Conservation (phyloP, 768 basidiomycete species). For the Tephrocybe sp. region DNA sequence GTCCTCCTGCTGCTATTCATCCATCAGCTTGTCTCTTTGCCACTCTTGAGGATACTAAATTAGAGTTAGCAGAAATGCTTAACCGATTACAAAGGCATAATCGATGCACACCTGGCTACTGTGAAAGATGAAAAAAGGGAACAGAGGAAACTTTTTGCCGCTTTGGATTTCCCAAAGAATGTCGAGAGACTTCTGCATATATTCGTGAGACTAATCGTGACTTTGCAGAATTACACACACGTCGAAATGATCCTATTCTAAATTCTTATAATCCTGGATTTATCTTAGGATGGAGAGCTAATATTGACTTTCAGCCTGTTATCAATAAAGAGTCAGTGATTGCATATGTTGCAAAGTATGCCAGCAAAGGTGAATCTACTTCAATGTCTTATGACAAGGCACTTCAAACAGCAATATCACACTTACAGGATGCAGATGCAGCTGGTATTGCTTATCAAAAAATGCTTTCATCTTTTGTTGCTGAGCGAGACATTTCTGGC, state of each 20-base stretch:
- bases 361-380: constrained; percentile 9
- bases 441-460: constrained; percentile 12
- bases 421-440: constrained; percentile 5
- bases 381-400: constrained; percentile 3
- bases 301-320: constrained; percentile 19
- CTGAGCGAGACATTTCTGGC: constrained; percentile 9
- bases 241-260: constrained; percentile 20
- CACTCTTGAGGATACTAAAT: no score
- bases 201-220: neutral
- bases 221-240: constrained; percentile 14
- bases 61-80: constrained; percentile 5
- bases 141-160: constrained; percentile 4
- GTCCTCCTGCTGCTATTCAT: constrained; percentile 7
- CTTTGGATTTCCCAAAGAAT: constrained; percentile 17
- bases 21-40: neutral
- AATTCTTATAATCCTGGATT: constrained; percentile 19
- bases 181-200: constrained; percentile 1
- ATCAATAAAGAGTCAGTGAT: constrained; percentile 10
- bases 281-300: constrained; percentile 22
- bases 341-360: constrained; percentile 14
- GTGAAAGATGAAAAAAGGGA: constrained; percentile 1
- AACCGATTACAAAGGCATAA: neutral
- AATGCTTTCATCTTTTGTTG: constrained; percentile 11
- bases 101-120: constrained; percentile 1
- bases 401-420: constrained; percentile 7